Evolutionary conservation across 1,284 basidiomycete species (phyloP), one percentile per base, ranked within the genome.

Genomic region (Ceratobasidium sp.): DNA sequence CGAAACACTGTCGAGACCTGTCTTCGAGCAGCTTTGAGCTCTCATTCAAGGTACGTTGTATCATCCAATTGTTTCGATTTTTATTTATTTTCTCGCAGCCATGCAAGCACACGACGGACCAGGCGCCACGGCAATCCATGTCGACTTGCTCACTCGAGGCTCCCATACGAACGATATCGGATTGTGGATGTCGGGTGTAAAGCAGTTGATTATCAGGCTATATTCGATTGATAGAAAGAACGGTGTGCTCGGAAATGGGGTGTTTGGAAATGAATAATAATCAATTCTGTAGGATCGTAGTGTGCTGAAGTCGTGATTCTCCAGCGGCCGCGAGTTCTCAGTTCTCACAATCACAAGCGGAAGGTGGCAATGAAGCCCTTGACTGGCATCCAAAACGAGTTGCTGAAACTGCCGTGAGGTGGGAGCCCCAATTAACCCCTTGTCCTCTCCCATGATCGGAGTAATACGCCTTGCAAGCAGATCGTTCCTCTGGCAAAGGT

Each of bases 171-270:
- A 92, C 64, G 91, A 94, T 74, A 92, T 94, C 77, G 90, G 87
- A 7, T 76, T 92, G 72, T 94, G 92, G 93, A 93, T 92, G 87
- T 88, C 91, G 17, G 92, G 89, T 17, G 80, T 94, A 69, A 94
- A 94, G 79, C 91, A 93, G 78, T 79, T 94, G 35, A 77, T 80
- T 55, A 65, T 65, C 22, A 47, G 62, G 20, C 52, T 65, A 40
- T 65, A 65, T 47, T 22, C 8, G 22, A 32, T 1, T 8, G 27
- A 35, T 25, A 25, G 35, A 52, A 25, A 7, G 50, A n/a, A n/a
- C n/a, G 56, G 56, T n/a, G n/a, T n/a, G n/a, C n/a, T n/a, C n/a
- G n/a, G n/a, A n/a, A n/a, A n/a, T n/a, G n/a, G n/a, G n/a, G n/a
- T n/a, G n/a, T n/a, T n/a, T n/a, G n/a, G n/a, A n/a, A n/a, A n/a